A percentile compares a stretch with the other conserved stretches of the same genome.
phyloP scores from a whole-genome alignment of 1,139 yeast genomes.

The Yueomyces sp. region DNA sequence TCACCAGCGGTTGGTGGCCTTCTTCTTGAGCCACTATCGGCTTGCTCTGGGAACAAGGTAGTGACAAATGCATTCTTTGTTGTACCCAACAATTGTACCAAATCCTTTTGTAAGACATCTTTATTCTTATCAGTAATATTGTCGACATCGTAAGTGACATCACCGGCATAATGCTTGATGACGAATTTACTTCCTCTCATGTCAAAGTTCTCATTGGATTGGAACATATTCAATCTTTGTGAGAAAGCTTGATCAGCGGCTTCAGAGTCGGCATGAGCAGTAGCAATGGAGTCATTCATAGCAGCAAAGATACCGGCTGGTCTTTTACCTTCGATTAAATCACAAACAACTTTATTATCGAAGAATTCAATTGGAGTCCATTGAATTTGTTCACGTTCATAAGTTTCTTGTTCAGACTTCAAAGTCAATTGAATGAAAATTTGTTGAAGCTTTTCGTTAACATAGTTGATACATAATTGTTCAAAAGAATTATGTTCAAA shows the following conservation, averaged over 20 bases:
- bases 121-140: conserved; percentile 96
- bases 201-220: conserved; percentile 78
- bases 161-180: conserved; percentile 96
- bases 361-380: conserved; percentile 96
- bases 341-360: conserved; percentile 96
- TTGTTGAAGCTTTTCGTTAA: conserved; percentile 94
- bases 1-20: conserved; percentile 97
- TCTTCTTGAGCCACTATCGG: conserved; percentile 63
- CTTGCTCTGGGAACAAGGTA: conserved; percentile 66
- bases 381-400: conserved; percentile 80
- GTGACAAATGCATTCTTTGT: conserved; percentile 57
- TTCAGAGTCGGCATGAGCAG: conserved; percentile 93
- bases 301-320: conserved; percentile 98
- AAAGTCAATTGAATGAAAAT: conserved; percentile 96
- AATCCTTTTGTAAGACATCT: conserved; percentile 82
- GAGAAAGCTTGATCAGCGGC: conserved; percentile 97
- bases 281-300: conserved; percentile 90
- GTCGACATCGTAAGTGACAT: conserved; percentile 79
- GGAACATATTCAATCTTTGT: conserved; percentile 77
- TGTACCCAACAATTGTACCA: conserved; percentile 63
- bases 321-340: conserved; percentile 79
- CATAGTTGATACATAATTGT: conserved; percentile 95
- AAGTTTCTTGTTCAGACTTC: conserved; percentile 93
- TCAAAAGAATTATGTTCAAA: conserved; percentile 90
- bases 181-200: conserved; percentile 78